Evolutionary conservation across 306 rosid species (phyloP), one percentile per base, ranked within the genome.

Genomic region (Dryas drummondii): DNA sequence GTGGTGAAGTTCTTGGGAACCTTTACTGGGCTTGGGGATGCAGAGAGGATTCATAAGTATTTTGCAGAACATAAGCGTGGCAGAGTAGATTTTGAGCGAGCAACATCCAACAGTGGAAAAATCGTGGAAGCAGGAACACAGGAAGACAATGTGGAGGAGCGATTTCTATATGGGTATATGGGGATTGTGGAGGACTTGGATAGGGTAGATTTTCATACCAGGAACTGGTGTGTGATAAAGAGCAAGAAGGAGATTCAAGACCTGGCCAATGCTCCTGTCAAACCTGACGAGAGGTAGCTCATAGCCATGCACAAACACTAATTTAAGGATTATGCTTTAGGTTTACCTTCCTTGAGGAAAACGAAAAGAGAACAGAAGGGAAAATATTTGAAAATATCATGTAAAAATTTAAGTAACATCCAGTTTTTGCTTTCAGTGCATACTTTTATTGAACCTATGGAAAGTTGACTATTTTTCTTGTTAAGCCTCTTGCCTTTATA

Each of bases 161-260:
- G 54, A 56, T 81, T 92, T 42, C 84, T 94, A 15, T 87, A 76
- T 85, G 97, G 98, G 51, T 91, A 90, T 73, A 78, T 92, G 82
- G 99, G 92, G 46, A 86, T 87, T 70, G 89, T 94, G 7, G 97
- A 92, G 60, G 97, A 92, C 84, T 78, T 92, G 71, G 97, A 87
- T 76, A 88, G 80, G 80, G 86, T 94, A 48, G 97, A 94, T 70
- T 86, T 82, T 74, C 83, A 76, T 51, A 76, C 88, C 46, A 88
- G 88, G 88, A 92, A 83, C 47, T 68, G 82, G 78, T 67, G 88
- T 82, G 16, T 76, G 72, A 72, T 94, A 44, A 92, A 94, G 87
- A 92, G 99, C 87, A 90, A 91, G 78, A 94, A 81, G 85, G 99
- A 92, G 72, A 92, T 92, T 50, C 90, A 83, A 41, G 92, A 87